These are phyloP conservation scores for Hippophae gyantsensis DNA, from an alignment of 306 rosid genomes.

Conservation along the genomic window DNA sequence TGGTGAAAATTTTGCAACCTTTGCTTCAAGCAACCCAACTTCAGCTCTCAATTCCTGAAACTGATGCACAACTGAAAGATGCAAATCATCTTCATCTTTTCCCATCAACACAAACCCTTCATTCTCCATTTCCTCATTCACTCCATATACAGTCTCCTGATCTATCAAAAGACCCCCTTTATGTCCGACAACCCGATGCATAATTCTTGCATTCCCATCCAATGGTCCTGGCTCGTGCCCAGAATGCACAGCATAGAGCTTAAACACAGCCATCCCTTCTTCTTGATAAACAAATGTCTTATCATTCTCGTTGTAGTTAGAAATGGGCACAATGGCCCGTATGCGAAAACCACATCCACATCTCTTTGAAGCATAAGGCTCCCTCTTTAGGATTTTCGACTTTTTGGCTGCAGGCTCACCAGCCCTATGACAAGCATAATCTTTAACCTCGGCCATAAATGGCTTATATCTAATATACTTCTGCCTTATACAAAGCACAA, in stretches of 20 bases:
- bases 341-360: constrained; percentile 99
- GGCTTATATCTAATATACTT: constrained; percentile 98
- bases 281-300: constrained; percentile 95
- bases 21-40: constrained; percentile 71
- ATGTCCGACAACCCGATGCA: constrained; percentile 90
- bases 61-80: constrained; percentile 70
- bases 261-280: constrained; percentile 84
- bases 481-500: constrained; percentile 91
- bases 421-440: constrained; percentile 93
- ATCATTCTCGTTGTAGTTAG: constrained; percentile 90
- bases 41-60: constrained; percentile 80
- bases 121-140: constrained; percentile 78
- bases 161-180: constrained; percentile 78
- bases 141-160: constrained; percentile 83
- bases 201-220: constrained; percentile 97
- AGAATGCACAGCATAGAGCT: constrained; percentile 89
- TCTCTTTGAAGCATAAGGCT: constrained; percentile 85
- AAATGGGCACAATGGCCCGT: constrained; percentile 92
- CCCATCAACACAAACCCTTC: constrained; percentile 75
- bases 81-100: constrained; percentile 80
- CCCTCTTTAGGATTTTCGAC: constrained; percentile 75
- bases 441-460: constrained; percentile 99
- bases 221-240: constrained; percentile 98
- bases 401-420: constrained; percentile 89
- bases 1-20: constrained; percentile 43